These are phyloP conservation scores for Boletus edulis DNA, from an alignment of 768 basidiomycete genomes.

Conservation along the genomic window DNA sequence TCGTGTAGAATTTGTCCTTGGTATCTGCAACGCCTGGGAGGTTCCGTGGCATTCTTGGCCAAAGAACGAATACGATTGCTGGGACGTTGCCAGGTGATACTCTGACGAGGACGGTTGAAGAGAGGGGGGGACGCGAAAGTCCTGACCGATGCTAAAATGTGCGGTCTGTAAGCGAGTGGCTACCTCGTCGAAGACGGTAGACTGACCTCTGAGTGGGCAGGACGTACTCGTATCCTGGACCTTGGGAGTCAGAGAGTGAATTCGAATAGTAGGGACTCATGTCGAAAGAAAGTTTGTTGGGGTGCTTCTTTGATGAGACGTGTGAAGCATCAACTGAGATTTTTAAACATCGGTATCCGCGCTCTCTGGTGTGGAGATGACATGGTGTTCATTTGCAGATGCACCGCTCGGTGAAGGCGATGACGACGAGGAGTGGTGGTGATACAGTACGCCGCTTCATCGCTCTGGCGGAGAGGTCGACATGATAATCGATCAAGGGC, in stretches of 20 bases:
- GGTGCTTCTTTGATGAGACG: slow-evolving; percentile 22
- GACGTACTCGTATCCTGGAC: background rate
- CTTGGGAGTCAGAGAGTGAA: slow-evolving; percentile 1
- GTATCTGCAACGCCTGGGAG: background rate
- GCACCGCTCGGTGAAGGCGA: slow-evolving; percentile 23
- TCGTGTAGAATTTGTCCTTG: slow-evolving; percentile 1
- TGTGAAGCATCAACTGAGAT: slow-evolving; percentile 10
- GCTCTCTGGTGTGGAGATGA: slow-evolving; percentile 15
- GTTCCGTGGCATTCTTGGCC: background rate
- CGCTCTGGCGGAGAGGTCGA: slow-evolving; percentile 21
- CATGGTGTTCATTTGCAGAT: slow-evolving; percentile 18
- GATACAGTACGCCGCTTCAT: slow-evolving; percentile 22
- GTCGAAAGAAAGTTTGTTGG: slow-evolving; percentile 12
- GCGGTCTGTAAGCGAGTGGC: slow-evolving; percentile 4
- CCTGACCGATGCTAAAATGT: slow-evolving; percentile 11
- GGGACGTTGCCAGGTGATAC: background rate
- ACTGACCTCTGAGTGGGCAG: slow-evolving; percentile 14
- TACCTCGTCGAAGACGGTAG: slow-evolving; percentile 3
- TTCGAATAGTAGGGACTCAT: slow-evolving; percentile 17
- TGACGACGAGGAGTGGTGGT: slow-evolving; percentile 21
- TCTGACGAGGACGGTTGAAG: background rate
- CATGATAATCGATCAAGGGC: slow-evolving; percentile 19
- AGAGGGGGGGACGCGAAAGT: background rate
- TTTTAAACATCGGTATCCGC: slow-evolving; percentile 21
- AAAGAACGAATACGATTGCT: slow-evolving; percentile 4